These are phyloP conservation scores for Tetrahymena malaccensis DNA, from an alignment of 73 alveolate genomes.

Conservation along the genomic window DNA sequence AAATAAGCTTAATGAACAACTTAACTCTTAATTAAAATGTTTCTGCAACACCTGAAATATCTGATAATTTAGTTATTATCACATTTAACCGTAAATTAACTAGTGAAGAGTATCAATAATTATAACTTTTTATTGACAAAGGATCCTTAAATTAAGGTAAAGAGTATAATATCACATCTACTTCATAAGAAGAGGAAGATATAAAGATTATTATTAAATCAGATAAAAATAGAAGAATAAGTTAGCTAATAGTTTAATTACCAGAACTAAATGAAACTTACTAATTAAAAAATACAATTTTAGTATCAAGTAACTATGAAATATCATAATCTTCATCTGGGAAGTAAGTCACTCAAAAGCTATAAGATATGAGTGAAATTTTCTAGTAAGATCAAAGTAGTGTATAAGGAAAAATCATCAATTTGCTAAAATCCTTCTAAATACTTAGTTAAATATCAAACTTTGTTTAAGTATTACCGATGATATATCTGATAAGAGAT, in stretches of 20 bases:
- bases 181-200: too few species aligned
- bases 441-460: not conserved
- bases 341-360: too few species aligned
- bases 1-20: not conserved
- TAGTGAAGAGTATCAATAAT: not conserved
- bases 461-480: too few species aligned
- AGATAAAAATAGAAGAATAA: too few species aligned
- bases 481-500: not conserved
- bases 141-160: not conserved
- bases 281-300: too few species aligned
- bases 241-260: too few species aligned
- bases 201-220: too few species aligned
- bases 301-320: too few species aligned
- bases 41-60: not conserved
- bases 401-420: not conserved
- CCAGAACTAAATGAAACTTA: too few species aligned
- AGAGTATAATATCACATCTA: not conserved
- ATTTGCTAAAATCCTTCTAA: not conserved
- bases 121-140: not conserved
- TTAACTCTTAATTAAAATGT: too few species aligned
- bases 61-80: not conserved
- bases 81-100: not conserved
- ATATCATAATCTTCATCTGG: too few species aligned
- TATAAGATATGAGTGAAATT: too few species aligned
- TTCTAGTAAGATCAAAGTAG: not conserved